Percentiles rank a stretch among this genome's conserved stretches.
Evolutionary conservation across 768 basidiomycete genomes (phyloP).

Genomic region (Clitopilus passeckerianus): DNA sequence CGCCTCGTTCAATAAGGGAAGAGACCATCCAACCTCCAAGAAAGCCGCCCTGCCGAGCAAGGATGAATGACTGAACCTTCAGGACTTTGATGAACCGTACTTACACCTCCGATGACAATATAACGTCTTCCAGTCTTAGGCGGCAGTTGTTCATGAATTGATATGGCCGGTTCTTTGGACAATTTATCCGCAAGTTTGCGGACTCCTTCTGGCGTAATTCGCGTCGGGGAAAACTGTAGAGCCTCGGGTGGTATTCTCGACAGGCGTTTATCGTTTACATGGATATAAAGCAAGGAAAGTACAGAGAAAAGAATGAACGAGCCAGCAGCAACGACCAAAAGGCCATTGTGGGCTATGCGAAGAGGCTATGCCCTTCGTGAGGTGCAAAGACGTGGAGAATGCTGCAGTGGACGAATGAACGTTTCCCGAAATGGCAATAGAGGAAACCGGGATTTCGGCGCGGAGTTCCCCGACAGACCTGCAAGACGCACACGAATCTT

Average conservation of each 20-base stretch:
- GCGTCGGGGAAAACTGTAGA: slow-evolving; percentile 43
- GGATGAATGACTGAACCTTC: not conserved
- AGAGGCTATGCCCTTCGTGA: not conserved
- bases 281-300: slow-evolving; percentile 23
- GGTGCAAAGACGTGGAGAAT: not conserved
- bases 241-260: slow-evolving; percentile 43
- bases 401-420: not conserved
- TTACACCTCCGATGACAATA: slow-evolving; percentile 69
- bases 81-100: not conserved
- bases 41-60: slow-evolving; percentile 55
- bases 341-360: not conserved
- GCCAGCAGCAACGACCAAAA: not conserved
- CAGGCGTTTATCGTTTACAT: slow-evolving; percentile 51
- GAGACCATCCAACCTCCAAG: slow-evolving; percentile 76
- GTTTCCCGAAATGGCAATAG: not conserved
- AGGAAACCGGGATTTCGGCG: not conserved
- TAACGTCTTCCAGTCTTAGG: slow-evolving; percentile 70
- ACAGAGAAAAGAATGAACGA: slow-evolving; percentile 3
- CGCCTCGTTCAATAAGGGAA: slow-evolving; percentile 64
- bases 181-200: slow-evolving; percentile 30
- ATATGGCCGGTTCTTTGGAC: slow-evolving; percentile 23
- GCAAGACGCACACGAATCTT: not conserved
- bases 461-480: not conserved
- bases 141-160: slow-evolving; percentile 44
- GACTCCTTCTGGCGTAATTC: slow-evolving; percentile 41